Percentiles rank a stretch among this genome's conserved stretches.
Evolutionary conservation across 768 basidiomycete species (phyloP).

Genomic region (Hypholoma sublateritium): DNA sequence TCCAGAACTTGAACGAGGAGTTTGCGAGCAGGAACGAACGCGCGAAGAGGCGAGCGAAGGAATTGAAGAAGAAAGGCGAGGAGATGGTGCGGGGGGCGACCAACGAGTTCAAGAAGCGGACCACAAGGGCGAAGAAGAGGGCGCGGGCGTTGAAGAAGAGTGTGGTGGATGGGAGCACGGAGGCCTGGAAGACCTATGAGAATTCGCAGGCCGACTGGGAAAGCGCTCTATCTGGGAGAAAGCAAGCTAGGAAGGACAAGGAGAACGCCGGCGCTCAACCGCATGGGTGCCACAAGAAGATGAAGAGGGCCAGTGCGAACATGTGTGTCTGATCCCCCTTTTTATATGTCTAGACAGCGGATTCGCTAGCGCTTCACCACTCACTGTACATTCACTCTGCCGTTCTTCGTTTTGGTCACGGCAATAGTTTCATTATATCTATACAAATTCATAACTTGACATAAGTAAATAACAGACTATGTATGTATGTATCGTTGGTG

Average conservation of each 20-base stretch:
- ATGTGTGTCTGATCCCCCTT: no score
- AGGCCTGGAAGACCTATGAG: conserved; percentile 19
- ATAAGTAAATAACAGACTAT: no score
- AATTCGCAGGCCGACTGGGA: conserved; percentile 7
- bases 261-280: not conserved
- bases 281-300: not conserved
- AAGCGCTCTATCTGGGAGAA: not conserved
- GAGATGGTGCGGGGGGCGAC: conserved; percentile 44
- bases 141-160: conserved; percentile 41
- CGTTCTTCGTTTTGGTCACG: no score
- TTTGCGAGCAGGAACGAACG: conserved; percentile 49
- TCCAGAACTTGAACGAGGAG: conserved; percentile 41
- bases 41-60: conserved; percentile 53
- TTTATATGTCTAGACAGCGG: no score
- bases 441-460: no score
- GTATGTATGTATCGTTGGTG: no score
- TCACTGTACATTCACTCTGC: no score
- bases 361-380: no score
- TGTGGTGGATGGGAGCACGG: conserved; percentile 31
- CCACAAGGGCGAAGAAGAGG: conserved; percentile 40
- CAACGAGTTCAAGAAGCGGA: conserved; percentile 39
- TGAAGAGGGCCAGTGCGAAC: no score
- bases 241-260: not conserved
- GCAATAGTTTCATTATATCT: no score
- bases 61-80: conserved; percentile 49